Conservation (phyloP, 1,284 basidiomycete species). For the Grifola frondosa region DNA sequence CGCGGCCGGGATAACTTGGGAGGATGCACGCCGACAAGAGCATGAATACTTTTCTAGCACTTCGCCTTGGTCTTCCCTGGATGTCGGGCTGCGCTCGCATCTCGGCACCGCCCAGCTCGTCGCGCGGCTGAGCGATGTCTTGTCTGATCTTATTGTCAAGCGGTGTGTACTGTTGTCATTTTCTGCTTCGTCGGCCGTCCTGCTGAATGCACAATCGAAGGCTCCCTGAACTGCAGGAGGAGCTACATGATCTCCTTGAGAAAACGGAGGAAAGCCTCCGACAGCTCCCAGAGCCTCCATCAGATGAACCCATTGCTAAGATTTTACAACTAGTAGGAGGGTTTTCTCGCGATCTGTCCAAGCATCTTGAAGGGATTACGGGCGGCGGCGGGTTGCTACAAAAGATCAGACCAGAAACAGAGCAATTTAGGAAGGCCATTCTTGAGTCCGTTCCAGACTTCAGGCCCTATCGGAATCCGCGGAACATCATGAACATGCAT, state of each 20-base stretch:
- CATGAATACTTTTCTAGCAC: slow-evolving; percentile 61
- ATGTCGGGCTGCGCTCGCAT: slow-evolving; percentile 45
- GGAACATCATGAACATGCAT: too few relatives aligned
- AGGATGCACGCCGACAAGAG: slow-evolving; percentile 56
- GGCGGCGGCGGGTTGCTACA: slow-evolving; percentile 48
- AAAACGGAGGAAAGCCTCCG: slow-evolving; percentile 35
- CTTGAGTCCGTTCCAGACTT: too few relatives aligned
- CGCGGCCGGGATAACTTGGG: slow-evolving; percentile 52
- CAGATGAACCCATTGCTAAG: slow-evolving; percentile 50
- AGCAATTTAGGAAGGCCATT: slow-evolving; percentile 46
- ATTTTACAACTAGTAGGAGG: slow-evolving; percentile 43
- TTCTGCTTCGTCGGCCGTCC: neutral
- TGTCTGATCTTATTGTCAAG: slow-evolving; percentile 31
- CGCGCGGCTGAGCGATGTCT: slow-evolving; percentile 25
- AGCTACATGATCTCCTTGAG: slow-evolving; percentile 42
- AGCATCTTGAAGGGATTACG: slow-evolving; percentile 49
- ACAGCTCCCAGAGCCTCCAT: slow-evolving; percentile 47
- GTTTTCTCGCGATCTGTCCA: slow-evolving; percentile 44
- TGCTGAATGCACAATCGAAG: slow-evolving; percentile 31
- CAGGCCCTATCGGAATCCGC: too few relatives aligned
- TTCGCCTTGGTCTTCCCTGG: slow-evolving; percentile 54
- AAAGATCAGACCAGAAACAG: slow-evolving; percentile 47
- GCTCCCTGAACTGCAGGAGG: slow-evolving; percentile 55
- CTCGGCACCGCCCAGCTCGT: slow-evolving; percentile 55
- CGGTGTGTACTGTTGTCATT: slow-evolving; percentile 17